Conservation (phyloP, 1,284 basidiomycete species). For the Malassezia equina region DNA sequence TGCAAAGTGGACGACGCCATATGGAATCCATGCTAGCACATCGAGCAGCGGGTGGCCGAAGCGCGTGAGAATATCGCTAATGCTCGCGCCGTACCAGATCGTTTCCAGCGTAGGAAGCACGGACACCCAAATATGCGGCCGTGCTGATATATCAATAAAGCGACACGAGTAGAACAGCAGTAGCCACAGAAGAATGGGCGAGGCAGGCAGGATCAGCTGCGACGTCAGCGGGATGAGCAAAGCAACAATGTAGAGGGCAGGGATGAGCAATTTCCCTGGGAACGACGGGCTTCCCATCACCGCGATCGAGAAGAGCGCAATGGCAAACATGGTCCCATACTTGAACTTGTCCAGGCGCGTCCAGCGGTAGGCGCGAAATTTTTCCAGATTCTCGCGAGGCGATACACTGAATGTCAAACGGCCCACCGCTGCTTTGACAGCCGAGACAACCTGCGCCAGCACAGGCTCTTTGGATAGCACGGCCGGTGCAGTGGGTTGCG, state of each 20-base stretch:
- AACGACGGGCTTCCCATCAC: slow-evolving; percentile 64
- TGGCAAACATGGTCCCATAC: slow-evolving; percentile 31
- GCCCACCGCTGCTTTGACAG: slow-evolving; percentile 23
- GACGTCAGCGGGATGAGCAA: slow-evolving; percentile 75
- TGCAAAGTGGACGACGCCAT: slow-evolving; percentile 82
- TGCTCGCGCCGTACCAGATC: slow-evolving; percentile 90
- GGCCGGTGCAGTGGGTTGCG: neutral
- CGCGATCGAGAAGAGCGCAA: slow-evolving; percentile 63
- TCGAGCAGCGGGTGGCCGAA: slow-evolving; percentile 86
- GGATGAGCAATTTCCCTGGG: slow-evolving; percentile 69
- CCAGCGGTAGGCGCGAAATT: slow-evolving; percentile 30
- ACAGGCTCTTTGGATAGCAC: neutral
- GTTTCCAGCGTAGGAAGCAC: slow-evolving; percentile 87
- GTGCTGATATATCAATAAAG: slow-evolving; percentile 65
- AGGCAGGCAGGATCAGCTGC: slow-evolving; percentile 84
- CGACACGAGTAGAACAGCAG: slow-evolving; percentile 66
- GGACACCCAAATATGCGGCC: slow-evolving; percentile 79
- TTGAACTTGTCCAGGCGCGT: slow-evolving; percentile 34
- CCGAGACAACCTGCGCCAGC: neutral
- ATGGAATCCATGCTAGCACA: slow-evolving; percentile 87
- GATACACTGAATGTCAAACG: slow-evolving; percentile 40
- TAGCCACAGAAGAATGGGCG: slow-evolving; percentile 68
- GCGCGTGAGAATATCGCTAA: slow-evolving; percentile 86
- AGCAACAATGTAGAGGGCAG: slow-evolving; percentile 60
- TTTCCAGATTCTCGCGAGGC: slow-evolving; percentile 28